Conservation (phyloP, 169 alveolate species). For the Eimeria sp. region DNA sequence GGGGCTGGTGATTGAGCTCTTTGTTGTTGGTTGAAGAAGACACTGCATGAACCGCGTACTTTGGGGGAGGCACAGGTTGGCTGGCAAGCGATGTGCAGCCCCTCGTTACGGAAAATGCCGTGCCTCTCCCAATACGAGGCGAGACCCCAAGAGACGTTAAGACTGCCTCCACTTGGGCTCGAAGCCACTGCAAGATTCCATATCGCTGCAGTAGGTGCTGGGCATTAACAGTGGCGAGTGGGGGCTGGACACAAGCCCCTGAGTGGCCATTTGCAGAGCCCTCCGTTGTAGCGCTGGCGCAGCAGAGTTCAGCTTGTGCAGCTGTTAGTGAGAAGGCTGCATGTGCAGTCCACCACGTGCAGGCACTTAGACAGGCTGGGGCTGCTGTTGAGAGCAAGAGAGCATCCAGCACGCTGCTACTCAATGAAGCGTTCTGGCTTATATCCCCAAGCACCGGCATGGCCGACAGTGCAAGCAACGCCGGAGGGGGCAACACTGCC, state of each 20-base stretch:
- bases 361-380: slow-evolving; percentile 35
- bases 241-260: background rate
- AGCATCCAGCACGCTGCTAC: slow-evolving; percentile 56
- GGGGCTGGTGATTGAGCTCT: background rate
- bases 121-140: background rate
- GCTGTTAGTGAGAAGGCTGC: slow-evolving; percentile 29
- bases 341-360: slow-evolving; percentile 67
- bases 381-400: slow-evolving; percentile 66
- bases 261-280: slow-evolving; percentile 1
- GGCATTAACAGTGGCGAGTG: slow-evolving; percentile 66
- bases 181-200: slow-evolving; percentile 58
- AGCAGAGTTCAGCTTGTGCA: background rate
- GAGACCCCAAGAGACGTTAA: slow-evolving; percentile 15
- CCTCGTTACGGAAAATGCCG: background rate
- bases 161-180: slow-evolving; percentile 51
- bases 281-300: background rate
- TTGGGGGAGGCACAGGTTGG: slow-evolving; percentile 14
- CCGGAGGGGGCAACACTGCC: slow-evolving; percentile 48
- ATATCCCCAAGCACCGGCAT: slow-evolving; percentile 37
- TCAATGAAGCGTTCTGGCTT: background rate
- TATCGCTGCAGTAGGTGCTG: slow-evolving; percentile 71
- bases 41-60: background rate
- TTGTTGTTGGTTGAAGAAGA: background rate
- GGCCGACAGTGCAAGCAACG: slow-evolving; percentile 25
- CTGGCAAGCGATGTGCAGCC: background rate